Conservation (phyloP, 129 eudicot species). For the Tagetes erecta region DNA sequence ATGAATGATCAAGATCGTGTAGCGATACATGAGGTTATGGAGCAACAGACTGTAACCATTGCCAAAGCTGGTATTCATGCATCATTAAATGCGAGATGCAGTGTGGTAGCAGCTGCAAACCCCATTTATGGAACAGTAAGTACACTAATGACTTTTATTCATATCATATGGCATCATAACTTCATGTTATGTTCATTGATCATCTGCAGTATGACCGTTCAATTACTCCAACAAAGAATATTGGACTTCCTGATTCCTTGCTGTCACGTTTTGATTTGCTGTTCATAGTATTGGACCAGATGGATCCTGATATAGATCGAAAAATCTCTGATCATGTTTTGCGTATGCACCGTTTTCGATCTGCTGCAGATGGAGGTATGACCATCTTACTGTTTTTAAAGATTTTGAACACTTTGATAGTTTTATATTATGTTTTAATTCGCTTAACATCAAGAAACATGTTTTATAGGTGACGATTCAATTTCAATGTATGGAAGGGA, state of each 20-base stretch:
- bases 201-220: slow-evolving; percentile 91
- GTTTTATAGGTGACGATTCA: slow-evolving; percentile 54
- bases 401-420: background rate
- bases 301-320: slow-evolving; percentile 94
- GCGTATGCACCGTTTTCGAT: slow-evolving; percentile 93
- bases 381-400: background rate
- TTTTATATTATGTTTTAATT: slow-evolving; percentile 4
- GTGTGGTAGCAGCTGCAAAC: slow-evolving; percentile 99
- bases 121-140: slow-evolving; percentile 99
- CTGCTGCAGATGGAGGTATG: slow-evolving; percentile 86
- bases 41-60: slow-evolving; percentile 98
- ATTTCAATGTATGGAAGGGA: slow-evolving; percentile 64
- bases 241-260: slow-evolving; percentile 98
- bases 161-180: slow-evolving; percentile 4
- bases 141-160: background rate
- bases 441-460: slow-evolving; percentile 27
- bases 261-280: slow-evolving; percentile 95
- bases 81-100: slow-evolving; percentile 95
- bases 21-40: slow-evolving; percentile 99
- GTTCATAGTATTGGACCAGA: slow-evolving; percentile 97
- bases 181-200: slow-evolving; percentile 11
- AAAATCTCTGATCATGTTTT: slow-evolving; percentile 91
- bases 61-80: slow-evolving; percentile 99
- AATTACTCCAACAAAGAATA: slow-evolving; percentile 93
- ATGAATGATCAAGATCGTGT: slow-evolving; percentile 99